Evolutionary conservation across 2,329 filamentous ascomycete species (phyloP).

Genomic region (Xylariaceae sp.): DNA sequence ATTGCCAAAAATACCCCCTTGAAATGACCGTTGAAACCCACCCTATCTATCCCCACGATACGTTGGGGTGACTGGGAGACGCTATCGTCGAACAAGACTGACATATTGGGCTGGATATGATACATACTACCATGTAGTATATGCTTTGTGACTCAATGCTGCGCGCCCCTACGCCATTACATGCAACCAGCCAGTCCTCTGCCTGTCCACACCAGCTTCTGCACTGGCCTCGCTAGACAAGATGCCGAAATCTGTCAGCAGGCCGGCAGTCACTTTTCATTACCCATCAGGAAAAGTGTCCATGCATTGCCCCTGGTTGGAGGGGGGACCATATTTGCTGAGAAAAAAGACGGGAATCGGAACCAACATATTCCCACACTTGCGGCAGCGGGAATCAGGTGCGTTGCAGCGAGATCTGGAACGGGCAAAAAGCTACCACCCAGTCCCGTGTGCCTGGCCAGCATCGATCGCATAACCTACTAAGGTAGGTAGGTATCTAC

Average conservation of each 20-base stretch:
- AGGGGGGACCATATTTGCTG: neutral
- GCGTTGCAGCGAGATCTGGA: slow-evolving; percentile 11
- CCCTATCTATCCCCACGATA: too few species aligned
- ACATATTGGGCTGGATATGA: too few species aligned
- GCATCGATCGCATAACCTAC: too few species aligned
- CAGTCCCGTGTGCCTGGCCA: too few species aligned
- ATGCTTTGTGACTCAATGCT: too few species aligned
- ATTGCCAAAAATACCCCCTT: slow-evolving; percentile 3
- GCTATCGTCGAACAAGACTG: too few species aligned
- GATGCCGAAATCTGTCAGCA: neutral
- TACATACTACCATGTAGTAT: too few species aligned
- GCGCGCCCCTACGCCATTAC: too few species aligned
- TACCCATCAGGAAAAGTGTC: slow-evolving; percentile 2
- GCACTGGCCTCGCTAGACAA: neutral
- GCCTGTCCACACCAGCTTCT: too few species aligned
- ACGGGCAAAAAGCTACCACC: slow-evolving; percentile 1
- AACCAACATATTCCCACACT: slow-evolving; percentile 6
- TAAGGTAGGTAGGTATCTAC: too few species aligned
- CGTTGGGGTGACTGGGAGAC: too few species aligned
- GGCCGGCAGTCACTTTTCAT: neutral
- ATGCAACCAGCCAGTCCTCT: too few species aligned
- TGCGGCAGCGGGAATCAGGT: slow-evolving; percentile 8
- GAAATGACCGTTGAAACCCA: neutral
- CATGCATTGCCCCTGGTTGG: slow-evolving; percentile 1
- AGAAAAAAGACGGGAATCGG: slow-evolving; percentile 6